Conservation (phyloP, 164 flowering plant species). For the Platanus orientalis region DNA sequence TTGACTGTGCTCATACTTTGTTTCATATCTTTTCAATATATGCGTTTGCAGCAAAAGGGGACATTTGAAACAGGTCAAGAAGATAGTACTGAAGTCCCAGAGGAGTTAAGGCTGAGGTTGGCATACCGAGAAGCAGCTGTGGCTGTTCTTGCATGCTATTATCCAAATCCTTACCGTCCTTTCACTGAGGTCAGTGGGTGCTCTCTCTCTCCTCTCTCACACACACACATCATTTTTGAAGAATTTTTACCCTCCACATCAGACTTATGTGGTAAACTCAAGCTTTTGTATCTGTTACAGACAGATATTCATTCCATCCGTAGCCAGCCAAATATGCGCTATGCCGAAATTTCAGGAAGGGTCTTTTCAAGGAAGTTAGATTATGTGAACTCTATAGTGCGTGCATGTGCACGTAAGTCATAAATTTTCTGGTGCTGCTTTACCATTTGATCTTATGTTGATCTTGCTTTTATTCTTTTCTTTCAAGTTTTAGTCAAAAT, state of each 20-base stretch:
- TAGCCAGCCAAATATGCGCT: constrained; percentile 73
- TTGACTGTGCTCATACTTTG: not conserved
- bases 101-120: constrained; percentile 76
- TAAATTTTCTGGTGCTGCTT: not conserved
- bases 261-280: not conserved
- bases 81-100: constrained; percentile 79
- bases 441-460: not conserved
- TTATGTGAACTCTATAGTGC: constrained; percentile 74
- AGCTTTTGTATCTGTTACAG: constrained; percentile 36
- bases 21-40: not conserved
- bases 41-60: constrained; percentile 83
- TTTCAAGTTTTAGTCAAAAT: not conserved
- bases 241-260: not conserved
- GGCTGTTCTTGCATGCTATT: constrained; percentile 91
- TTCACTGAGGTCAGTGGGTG: constrained; percentile 53
- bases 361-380: constrained; percentile 68
- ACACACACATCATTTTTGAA: not conserved
- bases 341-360: constrained; percentile 51
- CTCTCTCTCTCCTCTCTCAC: not conserved
- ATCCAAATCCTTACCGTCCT: constrained; percentile 74
- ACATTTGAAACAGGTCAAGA: constrained; percentile 97
- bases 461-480: too few relatives aligned
- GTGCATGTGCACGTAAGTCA: constrained; percentile 96
- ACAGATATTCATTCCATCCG: constrained; percentile 70
- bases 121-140: constrained; percentile 97